phyloP scores from a whole-genome alignment of 2,329 filamentous ascomycete species.

The Fusarium compactum region DNA sequence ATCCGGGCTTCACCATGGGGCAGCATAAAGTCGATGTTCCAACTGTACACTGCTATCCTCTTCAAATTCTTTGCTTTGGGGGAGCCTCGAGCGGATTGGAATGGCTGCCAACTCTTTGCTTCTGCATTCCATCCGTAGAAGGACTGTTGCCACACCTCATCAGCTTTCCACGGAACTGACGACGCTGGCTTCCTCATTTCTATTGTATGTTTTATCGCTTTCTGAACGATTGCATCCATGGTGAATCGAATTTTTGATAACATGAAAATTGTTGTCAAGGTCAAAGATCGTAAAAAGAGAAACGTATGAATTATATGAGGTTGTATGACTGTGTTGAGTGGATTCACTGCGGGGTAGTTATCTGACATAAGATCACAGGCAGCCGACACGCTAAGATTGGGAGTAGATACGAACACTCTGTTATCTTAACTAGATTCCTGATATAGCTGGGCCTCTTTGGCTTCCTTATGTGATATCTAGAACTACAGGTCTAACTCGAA shows the following conservation, averaged over 20 bases:
- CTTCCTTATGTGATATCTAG: no score
- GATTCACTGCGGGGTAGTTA: constrained; percentile 5
- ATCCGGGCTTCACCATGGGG: constrained; percentile 50
- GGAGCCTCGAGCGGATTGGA: neutral
- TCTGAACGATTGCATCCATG: constrained; percentile 3
- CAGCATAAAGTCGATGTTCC: constrained; percentile 56
- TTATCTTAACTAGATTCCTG: no score
- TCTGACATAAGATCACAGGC: constrained; percentile 8
- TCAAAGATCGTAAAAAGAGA: neutral
- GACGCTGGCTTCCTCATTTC: neutral
- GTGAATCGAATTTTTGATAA: neutral
- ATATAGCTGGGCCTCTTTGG: no score
- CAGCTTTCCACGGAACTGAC: neutral
- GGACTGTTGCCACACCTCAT: constrained; percentile 1
- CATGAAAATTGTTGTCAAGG: neutral
- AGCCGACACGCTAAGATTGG: neutral
- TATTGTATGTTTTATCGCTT: neutral
- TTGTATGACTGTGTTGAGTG: neutral
- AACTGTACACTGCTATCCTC: constrained; percentile 50
- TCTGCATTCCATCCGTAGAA: neutral
- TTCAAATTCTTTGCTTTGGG: neutral
- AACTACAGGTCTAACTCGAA: constrained; percentile 26
- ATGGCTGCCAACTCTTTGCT: neutral
- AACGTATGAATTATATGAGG: no score
- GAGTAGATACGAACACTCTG: fast-evolving